phyloP scores from a whole-genome alignment of 1,139 yeast species.

The Pneumocystis wakefieldiae region DNA sequence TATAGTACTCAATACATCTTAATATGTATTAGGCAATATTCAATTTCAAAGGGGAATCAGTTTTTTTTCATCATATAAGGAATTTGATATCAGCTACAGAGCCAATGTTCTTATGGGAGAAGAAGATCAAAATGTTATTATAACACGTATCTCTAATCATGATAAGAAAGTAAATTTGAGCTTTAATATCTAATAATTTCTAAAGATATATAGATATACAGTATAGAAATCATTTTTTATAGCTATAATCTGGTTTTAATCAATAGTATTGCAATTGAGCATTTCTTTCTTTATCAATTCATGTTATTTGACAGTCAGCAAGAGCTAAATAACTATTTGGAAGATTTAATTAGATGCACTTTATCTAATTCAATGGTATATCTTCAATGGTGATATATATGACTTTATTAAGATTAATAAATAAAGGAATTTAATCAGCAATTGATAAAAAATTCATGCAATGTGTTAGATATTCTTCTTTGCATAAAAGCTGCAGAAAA shows the following conservation, averaged over 20 bases:
- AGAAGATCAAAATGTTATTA: conserved; percentile 50
- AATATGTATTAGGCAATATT: background rate
- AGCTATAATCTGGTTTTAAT: conserved; percentile 4
- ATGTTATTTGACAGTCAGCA: conserved; percentile 24
- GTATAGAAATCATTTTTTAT: conserved; percentile 3
- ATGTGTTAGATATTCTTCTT: conserved; percentile 64
- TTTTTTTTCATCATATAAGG: conserved; percentile 7
- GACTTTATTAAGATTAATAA: conserved; percentile 31
- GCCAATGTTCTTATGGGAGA: conserved; percentile 37
- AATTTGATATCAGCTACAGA: conserved; percentile 35
- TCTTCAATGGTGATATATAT: background rate
- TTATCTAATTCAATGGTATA: conserved; percentile 36
- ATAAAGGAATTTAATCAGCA: conserved; percentile 26
- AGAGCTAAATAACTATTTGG: conserved; percentile 21
- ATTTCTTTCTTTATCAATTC: conserved; percentile 5
- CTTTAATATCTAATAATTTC: background rate
- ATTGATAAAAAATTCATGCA: conserved; percentile 31
- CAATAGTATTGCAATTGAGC: conserved; percentile 3
- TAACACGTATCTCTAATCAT: conserved; percentile 75
- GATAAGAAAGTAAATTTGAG: conserved; percentile 20
- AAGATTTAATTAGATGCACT: conserved; percentile 35
- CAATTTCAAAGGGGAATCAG: background rate
- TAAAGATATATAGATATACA: background rate
- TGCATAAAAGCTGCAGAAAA: conserved; percentile 59
- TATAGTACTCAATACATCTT: background rate